A percentile compares a stretch with the other conserved stretches of the same genome.
These are phyloP conservation scores for Chlorella sp. DNA, from an alignment of 139 green algal species.

Conservation along the genomic window DNA sequence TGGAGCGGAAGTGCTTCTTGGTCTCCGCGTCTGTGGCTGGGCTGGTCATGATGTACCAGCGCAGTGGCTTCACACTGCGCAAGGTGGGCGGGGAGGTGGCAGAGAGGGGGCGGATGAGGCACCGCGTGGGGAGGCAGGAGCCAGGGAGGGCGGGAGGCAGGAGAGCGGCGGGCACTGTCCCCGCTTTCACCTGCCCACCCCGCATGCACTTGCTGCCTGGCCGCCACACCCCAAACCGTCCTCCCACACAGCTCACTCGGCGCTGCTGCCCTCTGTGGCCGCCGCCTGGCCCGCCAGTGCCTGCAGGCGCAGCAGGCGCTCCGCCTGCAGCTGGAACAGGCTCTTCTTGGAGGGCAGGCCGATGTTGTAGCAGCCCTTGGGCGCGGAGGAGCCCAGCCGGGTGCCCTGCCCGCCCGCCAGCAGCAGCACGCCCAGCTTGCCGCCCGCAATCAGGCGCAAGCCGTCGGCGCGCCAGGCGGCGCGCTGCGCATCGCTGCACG, in stretches of 20 bases:
- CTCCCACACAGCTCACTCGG: neutral
- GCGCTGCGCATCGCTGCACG: conserved; percentile 15
- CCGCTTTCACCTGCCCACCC: no score
- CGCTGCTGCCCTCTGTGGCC: no score
- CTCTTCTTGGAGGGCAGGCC: conserved; percentile 90
- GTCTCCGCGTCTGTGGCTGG: conserved; percentile 86
- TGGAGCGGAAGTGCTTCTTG: conserved; percentile 71
- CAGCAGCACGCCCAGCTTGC: conserved; percentile 84
- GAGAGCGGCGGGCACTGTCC: neutral
- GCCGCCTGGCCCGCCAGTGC: conserved; percentile 46
- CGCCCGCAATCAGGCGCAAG: conserved; percentile 62
- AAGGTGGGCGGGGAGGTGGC: neutral
- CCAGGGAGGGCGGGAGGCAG: no score
- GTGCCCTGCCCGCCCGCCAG: conserved; percentile 95
- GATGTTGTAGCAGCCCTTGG: conserved; percentile 97
- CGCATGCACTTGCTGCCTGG: no score
- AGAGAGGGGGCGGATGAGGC: neutral
- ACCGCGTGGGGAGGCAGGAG: no score
- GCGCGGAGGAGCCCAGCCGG: conserved; percentile 82
- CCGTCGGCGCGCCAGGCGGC: conserved; percentile 51
- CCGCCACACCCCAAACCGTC: neutral
- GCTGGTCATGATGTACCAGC: conserved; percentile 96
- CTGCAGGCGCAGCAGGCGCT: conserved; percentile 86
- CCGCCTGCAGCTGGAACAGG: conserved; percentile 93
- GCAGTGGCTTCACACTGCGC: conserved; percentile 41